These are phyloP conservation scores for Pseudonectria buxi DNA, from an alignment of 2,329 filamentous ascomycete genomes.

Conservation along the genomic window DNA sequence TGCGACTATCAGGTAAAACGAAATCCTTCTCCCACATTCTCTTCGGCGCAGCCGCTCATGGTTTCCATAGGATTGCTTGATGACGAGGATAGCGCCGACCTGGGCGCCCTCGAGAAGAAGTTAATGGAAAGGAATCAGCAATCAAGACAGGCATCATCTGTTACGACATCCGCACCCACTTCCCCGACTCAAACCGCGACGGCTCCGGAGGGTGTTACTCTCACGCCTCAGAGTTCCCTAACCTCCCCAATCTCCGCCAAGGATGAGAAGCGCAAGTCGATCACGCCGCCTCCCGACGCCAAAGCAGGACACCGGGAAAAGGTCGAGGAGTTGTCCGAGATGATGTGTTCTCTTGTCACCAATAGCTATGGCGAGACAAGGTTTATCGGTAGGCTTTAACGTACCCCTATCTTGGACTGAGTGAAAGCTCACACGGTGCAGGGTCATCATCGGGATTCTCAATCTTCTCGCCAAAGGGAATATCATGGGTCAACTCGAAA, in stretches of 20 bases:
- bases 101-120: conserved; percentile 80
- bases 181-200: conserved; percentile 44
- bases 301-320: conserved; percentile 44
- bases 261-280: conserved; percentile 26
- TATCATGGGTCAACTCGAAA: conserved; percentile 97
- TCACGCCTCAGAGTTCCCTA: conserved; percentile 47
- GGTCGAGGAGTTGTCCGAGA: conserved; percentile 84
- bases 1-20: conserved; percentile 67
- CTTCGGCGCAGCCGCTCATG: conserved; percentile 5
- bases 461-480: conserved; percentile 96
- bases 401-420: not conserved
- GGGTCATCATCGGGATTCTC: conserved; percentile 96
- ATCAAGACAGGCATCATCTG: conserved; percentile 43
- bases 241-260: conserved; percentile 44
- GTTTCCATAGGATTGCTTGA: conserved; percentile 59
- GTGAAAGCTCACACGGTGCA: conserved; percentile 31
- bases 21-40: not conserved
- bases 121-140: conserved; percentile 50
- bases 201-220: conserved; percentile 34
- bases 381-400: conserved; percentile 67
- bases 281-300: conserved; percentile 16
- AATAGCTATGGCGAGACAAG: conserved; percentile 91
- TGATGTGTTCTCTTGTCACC: conserved; percentile 98
- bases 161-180: conserved; percentile 40
- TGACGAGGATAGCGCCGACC: conserved; percentile 81